Evolutionary conservation across 139 green algal genomes (phyloP).

Genomic region (Auxenochlorella pyrenoidosa): DNA sequence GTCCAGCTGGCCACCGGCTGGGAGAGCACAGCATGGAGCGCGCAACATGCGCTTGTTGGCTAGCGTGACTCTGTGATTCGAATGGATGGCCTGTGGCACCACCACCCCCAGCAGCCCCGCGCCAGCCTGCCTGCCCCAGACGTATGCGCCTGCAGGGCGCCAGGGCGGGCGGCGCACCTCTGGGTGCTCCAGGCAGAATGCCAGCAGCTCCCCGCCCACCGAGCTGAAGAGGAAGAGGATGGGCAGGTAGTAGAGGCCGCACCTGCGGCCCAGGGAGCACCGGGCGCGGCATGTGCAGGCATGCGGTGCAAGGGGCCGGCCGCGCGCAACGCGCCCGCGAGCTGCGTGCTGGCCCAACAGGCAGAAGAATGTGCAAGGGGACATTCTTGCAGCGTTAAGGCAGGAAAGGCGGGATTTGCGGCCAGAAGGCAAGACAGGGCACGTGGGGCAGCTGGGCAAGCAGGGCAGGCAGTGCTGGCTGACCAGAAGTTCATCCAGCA

Average conservation of each 20-base stretch:
- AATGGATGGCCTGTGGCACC: neutral
- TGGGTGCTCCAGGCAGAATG: constrained; percentile 82
- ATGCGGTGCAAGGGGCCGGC: neutral
- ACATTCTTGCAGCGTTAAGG: too few relatives aligned
- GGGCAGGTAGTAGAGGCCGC: constrained; percentile 84
- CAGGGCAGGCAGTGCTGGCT: neutral
- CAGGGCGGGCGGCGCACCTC: too few relatives aligned
- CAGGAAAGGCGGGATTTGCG: neutral
- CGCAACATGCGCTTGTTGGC: too few relatives aligned
- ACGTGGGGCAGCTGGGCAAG: too few relatives aligned
- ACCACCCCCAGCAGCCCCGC: neutral
- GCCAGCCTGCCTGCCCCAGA: too few relatives aligned
- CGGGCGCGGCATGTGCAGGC: neutral
- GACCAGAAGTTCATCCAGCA: constrained; percentile 98
- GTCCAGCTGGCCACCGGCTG: too few relatives aligned
- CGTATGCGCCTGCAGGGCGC: too few relatives aligned
- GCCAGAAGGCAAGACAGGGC: too few relatives aligned
- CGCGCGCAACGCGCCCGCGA: neutral
- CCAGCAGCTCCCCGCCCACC: constrained; percentile 61
- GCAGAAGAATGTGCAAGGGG: neutral
- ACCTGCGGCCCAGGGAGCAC: neutral
- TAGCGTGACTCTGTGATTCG: too few relatives aligned
- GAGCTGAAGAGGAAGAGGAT: constrained; percentile 77
- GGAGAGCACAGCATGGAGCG: too few relatives aligned
- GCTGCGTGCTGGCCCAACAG: neutral